These are phyloP conservation scores for Tetrahymena elliotti DNA, from an alignment of 73 alveolate genomes.

Conservation along the genomic window DNA sequence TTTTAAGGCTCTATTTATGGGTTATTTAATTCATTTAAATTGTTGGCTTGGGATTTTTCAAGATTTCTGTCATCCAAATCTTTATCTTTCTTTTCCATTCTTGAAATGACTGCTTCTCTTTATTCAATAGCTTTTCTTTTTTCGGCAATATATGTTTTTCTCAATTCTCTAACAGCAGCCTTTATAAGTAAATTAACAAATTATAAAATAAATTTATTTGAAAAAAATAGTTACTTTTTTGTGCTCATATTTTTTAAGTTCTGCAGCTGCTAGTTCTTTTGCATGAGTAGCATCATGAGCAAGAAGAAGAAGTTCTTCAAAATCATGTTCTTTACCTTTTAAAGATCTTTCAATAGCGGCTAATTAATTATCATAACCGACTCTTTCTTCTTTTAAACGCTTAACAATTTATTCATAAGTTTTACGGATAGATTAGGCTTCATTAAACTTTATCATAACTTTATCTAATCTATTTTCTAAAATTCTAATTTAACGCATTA, in stretches of 20 bases:
- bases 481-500: slow-evolving; percentile 83
- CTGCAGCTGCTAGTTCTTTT: slow-evolving; percentile 87
- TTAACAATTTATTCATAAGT: slow-evolving; percentile 67
- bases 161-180: slow-evolving; percentile 71
- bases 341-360: slow-evolving; percentile 97
- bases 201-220: neutral
- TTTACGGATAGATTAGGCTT: slow-evolving; percentile 64
- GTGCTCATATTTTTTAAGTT: slow-evolving; percentile 77
- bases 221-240: slow-evolving; percentile 1
- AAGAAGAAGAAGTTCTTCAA: slow-evolving; percentile 92
- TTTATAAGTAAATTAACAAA: neutral
- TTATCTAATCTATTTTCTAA: slow-evolving; percentile 72
- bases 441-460: slow-evolving; percentile 71
- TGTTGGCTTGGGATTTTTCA: neutral
- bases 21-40: slow-evolving; percentile 18
- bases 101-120: slow-evolving; percentile 63
- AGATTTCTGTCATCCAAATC: slow-evolving; percentile 16
- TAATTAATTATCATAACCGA: slow-evolving; percentile 97
- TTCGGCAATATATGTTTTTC: slow-evolving; percentile 70
- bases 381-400: slow-evolving; percentile 96
- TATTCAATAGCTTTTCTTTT: slow-evolving; percentile 69
- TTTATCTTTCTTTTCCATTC: slow-evolving; percentile 63
- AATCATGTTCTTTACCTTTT: slow-evolving; percentile 92
- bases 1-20: slow-evolving; percentile 15
- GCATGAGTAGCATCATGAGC: slow-evolving; percentile 99